Conservation (phyloP, 23 red algal species). For the Cyanidium caldarium region DNA sequence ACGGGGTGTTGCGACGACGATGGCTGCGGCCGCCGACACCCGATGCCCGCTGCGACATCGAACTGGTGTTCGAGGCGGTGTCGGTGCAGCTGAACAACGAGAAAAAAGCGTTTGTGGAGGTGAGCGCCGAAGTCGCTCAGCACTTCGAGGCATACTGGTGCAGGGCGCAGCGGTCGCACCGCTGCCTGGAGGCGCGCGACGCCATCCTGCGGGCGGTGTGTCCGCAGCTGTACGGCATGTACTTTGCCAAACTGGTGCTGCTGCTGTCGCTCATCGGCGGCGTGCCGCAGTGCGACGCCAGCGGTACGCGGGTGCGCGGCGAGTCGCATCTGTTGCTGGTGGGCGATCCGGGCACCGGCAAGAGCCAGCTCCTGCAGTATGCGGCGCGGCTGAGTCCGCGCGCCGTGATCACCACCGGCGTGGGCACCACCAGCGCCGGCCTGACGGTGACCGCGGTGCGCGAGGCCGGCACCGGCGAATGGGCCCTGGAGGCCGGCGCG, state of each 20-base stretch:
- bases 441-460: slow-evolving; percentile 87
- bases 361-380: slow-evolving; percentile 67
- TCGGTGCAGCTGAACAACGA: slow-evolving; percentile 60
- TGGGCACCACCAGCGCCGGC: slow-evolving; percentile 71
- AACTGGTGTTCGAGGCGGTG: slow-evolving; percentile 52
- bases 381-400: slow-evolving; percentile 70
- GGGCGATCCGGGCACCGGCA: slow-evolving; percentile 87
- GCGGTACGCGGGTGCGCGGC: slow-evolving; percentile 49
- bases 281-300: slow-evolving; percentile 39
- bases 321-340: slow-evolving; percentile 65
- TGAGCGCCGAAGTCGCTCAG: slow-evolving; percentile 44
- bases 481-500: slow-evolving; percentile 88
- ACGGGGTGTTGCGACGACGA: slow-evolving; percentile 40
- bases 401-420: slow-evolving; percentile 83
- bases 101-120: slow-evolving; percentile 58
- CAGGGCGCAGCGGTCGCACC: slow-evolving; percentile 6
- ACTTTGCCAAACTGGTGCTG: slow-evolving; percentile 73
- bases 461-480: slow-evolving; percentile 78
- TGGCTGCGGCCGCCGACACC: slow-evolving; percentile 38
- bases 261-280: slow-evolving; percentile 76
- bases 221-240: slow-evolving; percentile 93
- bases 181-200: slow-evolving; percentile 36
- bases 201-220: slow-evolving; percentile 63
- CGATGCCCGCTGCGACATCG: slow-evolving; percentile 45
- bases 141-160: slow-evolving; percentile 49